phyloP scores from a whole-genome alignment of 2,329 filamentous ascomycete genomes.

The Periconia sp. region DNA sequence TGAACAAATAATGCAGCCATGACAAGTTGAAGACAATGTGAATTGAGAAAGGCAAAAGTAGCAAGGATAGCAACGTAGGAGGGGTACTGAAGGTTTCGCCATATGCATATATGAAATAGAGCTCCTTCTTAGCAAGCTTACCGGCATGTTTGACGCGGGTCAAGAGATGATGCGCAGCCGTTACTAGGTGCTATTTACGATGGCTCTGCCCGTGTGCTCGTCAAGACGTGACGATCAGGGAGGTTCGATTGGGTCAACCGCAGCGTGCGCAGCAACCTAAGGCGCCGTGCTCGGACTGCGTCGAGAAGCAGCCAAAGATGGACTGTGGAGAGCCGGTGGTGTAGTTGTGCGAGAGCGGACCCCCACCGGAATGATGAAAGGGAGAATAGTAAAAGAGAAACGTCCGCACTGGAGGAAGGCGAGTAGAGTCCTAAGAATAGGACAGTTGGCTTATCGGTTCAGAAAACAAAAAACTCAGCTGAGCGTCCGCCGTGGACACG shows the following conservation, averaged over 20 bases:
- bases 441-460: background rate
- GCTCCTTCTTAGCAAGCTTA: slow-evolving; percentile 23
- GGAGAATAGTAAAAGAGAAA: background rate
- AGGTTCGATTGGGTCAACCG: slow-evolving; percentile 13
- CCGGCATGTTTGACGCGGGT: slow-evolving; percentile 31
- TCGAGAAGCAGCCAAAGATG: slow-evolving; percentile 23
- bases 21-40: background rate
- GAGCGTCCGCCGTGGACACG: no score
- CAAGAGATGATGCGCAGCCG: slow-evolving; percentile 13
- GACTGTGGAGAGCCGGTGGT: slow-evolving; percentile 27
- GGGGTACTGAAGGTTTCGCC: slow-evolving; percentile 12
- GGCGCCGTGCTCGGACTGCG: slow-evolving; percentile 12
- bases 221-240: slow-evolving; percentile 4
- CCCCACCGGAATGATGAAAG: slow-evolving; percentile 5
- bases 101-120: slow-evolving; percentile 8
- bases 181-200: slow-evolving; percentile 10
- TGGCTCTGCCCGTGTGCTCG: background rate
- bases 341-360: slow-evolving; percentile 18
- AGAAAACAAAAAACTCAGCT: no score
- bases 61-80: slow-evolving; percentile 3
- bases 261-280: slow-evolving; percentile 6
- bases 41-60: background rate
- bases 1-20: slow-evolving; percentile 20
- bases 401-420: background rate
- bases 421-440: background rate